Percentiles rank a stretch among this genome's conserved stretches.
Evolutionary conservation across 805 yeast genomes (phyloP).

Genomic region (Ogataea naganishii): DNA sequence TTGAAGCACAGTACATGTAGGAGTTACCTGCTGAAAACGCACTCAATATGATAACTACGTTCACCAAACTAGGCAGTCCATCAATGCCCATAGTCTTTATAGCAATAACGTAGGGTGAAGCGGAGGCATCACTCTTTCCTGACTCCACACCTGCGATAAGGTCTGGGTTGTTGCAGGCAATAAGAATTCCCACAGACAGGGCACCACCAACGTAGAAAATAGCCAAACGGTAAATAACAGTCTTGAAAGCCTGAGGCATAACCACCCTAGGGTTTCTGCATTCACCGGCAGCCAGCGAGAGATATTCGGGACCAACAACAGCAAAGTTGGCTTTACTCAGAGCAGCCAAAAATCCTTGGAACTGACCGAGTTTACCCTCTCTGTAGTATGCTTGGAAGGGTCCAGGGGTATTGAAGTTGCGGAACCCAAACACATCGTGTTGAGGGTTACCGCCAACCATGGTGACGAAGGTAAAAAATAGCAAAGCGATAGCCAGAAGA

Average conservation of each 20-base stretch:
- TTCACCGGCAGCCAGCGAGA: constrained; percentile 36
- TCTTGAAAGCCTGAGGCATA: constrained; percentile 31
- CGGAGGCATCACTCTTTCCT: constrained; percentile 61
- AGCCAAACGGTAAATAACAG: constrained; percentile 34
- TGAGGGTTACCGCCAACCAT: constrained; percentile 52
- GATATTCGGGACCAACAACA: constrained; percentile 35
- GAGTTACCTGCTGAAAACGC: constrained; percentile 82
- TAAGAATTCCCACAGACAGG: constrained; percentile 30
- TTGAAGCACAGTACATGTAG: constrained; percentile 59
- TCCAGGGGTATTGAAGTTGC: constrained; percentile 34
- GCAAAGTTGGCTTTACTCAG: constrained; percentile 29
- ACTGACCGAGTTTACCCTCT: constrained; percentile 29
- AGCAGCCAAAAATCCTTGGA: constrained; percentile 34
- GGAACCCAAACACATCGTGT: constrained; percentile 42
- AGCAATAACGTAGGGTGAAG: constrained; percentile 76
- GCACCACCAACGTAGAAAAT: constrained; percentile 37
- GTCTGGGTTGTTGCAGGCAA: constrained; percentile 26
- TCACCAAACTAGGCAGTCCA: constrained; percentile 64
- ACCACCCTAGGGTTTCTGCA: constrained; percentile 31
- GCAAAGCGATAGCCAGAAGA: constrained; percentile 36
- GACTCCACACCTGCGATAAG: constrained; percentile 38
- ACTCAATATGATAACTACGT: constrained; percentile 61
- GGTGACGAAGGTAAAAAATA: constrained; percentile 40
- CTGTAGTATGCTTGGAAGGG: constrained; percentile 29
- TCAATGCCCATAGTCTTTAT: constrained; percentile 56